Percentiles rank a stretch among this genome's conserved stretches.
Conservation (phyloP, 1,284 basidiomycete species). For the Ceratorhiza oryzae-sativae region DNA sequence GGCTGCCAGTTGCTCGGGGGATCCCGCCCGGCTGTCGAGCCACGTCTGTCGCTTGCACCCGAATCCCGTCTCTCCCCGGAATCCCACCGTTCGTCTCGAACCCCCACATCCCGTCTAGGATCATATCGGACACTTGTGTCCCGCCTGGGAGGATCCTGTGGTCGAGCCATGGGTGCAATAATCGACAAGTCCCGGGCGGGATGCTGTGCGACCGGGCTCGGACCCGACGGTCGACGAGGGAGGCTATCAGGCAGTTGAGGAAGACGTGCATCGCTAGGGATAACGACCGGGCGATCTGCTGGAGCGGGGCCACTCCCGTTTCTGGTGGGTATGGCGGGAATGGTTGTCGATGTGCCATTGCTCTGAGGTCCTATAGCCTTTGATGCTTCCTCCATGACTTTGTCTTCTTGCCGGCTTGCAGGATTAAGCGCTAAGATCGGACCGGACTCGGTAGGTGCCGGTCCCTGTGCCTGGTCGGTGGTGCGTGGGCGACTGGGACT, state of each 20-base stretch:
- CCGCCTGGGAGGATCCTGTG: background rate
- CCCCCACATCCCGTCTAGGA: background rate
- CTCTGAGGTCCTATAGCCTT: too few relatives aligned
- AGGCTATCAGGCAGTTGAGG: background rate
- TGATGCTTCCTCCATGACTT: too few relatives aligned
- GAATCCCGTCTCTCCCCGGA: background rate
- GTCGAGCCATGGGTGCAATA: background rate
- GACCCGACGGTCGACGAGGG: background rate
- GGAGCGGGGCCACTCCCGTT: background rate
- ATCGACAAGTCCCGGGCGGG: constrained; percentile 1
- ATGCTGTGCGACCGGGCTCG: background rate
- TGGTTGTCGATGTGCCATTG: too few relatives aligned
- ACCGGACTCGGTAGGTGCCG: too few relatives aligned
- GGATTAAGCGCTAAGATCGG: too few relatives aligned
- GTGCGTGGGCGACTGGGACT: too few relatives aligned
- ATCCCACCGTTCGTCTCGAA: background rate
- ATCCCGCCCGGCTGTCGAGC: background rate
- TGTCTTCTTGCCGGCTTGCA: too few relatives aligned
- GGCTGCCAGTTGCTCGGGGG: background rate
- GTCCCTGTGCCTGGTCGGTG: too few relatives aligned
- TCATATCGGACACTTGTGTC: background rate
- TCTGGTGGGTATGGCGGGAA: background rate
- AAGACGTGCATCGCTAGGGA: background rate
- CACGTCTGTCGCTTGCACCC: background rate
- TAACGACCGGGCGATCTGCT: background rate